phyloP scores from a whole-genome alignment of 257 asterid genomes.

The Solanum gandarillasii region DNA sequence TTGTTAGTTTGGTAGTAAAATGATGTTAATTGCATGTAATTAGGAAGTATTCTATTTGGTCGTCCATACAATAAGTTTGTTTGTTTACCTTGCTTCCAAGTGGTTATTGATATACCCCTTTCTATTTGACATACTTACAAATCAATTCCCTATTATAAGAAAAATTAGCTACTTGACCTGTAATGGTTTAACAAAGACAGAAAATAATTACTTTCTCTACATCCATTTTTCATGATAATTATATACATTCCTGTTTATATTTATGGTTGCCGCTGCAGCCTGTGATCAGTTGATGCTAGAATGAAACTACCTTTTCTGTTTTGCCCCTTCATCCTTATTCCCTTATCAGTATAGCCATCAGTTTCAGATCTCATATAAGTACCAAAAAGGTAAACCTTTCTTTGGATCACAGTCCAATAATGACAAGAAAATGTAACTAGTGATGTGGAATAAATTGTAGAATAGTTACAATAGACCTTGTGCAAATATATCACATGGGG shows the following conservation, averaged over 20 bases:
- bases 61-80: neutral
- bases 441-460: neutral
- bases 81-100: neutral
- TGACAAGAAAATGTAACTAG: neutral
- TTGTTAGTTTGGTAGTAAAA: neutral
- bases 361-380: neutral
- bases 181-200: neutral
- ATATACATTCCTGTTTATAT: neutral
- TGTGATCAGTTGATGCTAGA: neutral
- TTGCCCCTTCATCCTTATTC: neutral
- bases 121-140: neutral
- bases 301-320: neutral
- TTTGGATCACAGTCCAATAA: neutral
- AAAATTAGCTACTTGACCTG: neutral
- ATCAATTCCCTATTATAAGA: neutral
- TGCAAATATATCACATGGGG: neutral
- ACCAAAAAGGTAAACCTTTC: neutral
- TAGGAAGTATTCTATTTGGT: neutral
- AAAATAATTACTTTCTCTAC: neutral
- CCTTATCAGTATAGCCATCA: neutral
- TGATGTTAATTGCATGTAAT: neutral
- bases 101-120: neutral
- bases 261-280: neutral
- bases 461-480: neutral
- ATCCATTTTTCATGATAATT: neutral